Evolutionary conservation across 179 eudicot species (phyloP).

Genomic region (Monotropa hypopitys): DNA sequence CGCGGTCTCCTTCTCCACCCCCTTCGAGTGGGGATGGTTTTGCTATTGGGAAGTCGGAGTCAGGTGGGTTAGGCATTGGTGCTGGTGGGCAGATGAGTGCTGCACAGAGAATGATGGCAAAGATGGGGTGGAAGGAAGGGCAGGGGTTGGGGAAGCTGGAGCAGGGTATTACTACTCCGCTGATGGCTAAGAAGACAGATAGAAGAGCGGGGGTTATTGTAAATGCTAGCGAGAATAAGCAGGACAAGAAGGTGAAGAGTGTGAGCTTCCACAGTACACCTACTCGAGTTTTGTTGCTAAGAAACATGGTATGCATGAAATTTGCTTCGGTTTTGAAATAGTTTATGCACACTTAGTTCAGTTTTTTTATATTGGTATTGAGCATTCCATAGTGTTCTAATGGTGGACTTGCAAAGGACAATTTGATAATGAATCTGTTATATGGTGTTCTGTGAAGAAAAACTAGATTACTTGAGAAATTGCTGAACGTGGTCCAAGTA

Average conservation of each 20-base stretch:
- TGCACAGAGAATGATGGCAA: constrained; percentile 95
- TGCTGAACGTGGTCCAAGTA: background rate
- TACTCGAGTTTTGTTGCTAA: constrained; percentile 66
- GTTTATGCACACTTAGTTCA: background rate
- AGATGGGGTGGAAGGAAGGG: constrained; percentile 97
- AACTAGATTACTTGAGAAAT: background rate
- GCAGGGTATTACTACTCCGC: constrained; percentile 88
- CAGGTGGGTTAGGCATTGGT: constrained; percentile 77
- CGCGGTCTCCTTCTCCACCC: constrained; percentile 40
- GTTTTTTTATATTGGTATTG: background rate
- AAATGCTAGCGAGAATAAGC: constrained; percentile 46
- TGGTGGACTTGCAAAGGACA: background rate
- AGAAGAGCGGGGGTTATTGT: constrained; percentile 81
- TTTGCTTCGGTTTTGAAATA: background rate
- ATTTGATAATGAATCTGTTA: background rate
- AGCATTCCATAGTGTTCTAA: background rate
- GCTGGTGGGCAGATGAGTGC: constrained; percentile 97
- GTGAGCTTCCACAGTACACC: constrained; percentile 58
- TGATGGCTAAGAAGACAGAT: constrained; percentile 85
- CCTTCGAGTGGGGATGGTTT: constrained; percentile 22
- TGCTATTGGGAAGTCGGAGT: constrained; percentile 70
- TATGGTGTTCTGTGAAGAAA: background rate
- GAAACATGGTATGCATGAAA: constrained; percentile 54
- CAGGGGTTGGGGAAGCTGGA: constrained; percentile 88
- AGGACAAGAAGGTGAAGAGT: constrained; percentile 68